Conservation (phyloP, 331 rosid species). For the Rhamnella rubrinervis region DNA sequence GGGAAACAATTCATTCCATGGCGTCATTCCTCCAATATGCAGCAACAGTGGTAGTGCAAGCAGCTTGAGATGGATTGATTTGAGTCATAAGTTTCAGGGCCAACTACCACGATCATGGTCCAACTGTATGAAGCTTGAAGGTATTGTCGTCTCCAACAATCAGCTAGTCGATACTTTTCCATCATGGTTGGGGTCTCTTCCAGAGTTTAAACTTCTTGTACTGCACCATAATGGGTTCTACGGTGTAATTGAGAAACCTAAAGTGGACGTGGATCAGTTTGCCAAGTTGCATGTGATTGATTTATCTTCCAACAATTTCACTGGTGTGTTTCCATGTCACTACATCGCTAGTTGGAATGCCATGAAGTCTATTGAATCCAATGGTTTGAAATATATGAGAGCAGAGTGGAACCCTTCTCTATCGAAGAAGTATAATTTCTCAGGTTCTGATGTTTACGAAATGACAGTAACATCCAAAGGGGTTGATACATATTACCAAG, state of each 20-base stretch:
- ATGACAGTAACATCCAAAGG: too few relatives aligned
- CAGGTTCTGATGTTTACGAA: too few relatives aligned
- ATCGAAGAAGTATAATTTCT: too few relatives aligned
- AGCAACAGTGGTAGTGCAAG: neutral
- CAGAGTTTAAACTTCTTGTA: neutral
- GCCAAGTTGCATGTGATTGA: neutral
- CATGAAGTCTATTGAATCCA: neutral
- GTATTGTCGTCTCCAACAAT: neutral
- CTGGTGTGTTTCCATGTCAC: neutral
- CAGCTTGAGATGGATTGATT: neutral
- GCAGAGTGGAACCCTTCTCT: too few relatives aligned
- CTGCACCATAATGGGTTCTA: neutral
- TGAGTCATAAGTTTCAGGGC: neutral
- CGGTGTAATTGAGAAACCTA: slow-evolving; percentile 1
- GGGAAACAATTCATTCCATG: slow-evolving; percentile 2
- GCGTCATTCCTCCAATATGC: neutral
- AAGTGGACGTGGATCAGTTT: neutral
- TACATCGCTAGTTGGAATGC: neutral
- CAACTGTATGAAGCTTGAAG: neutral
- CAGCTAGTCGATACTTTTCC: slow-evolving; percentile 4
- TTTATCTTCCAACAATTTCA: slow-evolving; percentile 6
- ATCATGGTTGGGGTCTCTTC: neutral
- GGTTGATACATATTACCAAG: too few relatives aligned
- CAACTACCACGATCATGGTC: neutral
- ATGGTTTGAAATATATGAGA: neutral